Conservation (phyloP, 352 stramenopile genomes). For the Phytophthora pinifolia region DNA sequence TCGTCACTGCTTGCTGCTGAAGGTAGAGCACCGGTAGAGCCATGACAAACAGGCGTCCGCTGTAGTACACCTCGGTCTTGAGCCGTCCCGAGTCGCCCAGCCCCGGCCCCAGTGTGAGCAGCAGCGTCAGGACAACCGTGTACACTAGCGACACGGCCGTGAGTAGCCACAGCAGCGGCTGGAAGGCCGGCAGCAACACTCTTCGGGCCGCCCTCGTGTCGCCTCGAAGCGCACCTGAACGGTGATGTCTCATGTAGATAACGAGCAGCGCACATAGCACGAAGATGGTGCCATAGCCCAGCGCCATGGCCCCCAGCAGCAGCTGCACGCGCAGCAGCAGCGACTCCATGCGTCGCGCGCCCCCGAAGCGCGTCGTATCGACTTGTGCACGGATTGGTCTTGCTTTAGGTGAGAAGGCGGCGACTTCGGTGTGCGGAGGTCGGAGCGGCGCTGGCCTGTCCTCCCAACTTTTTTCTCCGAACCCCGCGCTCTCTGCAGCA, state of each 20-base stretch:
- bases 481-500: constrained; percentile 7
- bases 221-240: constrained; percentile 47
- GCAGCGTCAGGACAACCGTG: constrained; percentile 32
- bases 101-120: constrained; percentile 14
- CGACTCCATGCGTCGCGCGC: constrained; percentile 19
- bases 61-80: constrained; percentile 48
- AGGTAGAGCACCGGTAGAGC: constrained; percentile 70
- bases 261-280: constrained; percentile 45
- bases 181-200: constrained; percentile 71
- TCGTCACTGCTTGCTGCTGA: constrained; percentile 57
- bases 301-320: constrained; percentile 36
- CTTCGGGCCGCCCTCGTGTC: constrained; percentile 52
- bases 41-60: constrained; percentile 60
- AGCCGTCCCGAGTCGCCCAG: constrained; percentile 18
- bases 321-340: constrained; percentile 18
- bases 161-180: constrained; percentile 65
- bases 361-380: constrained; percentile 8
- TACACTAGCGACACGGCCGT: constrained; percentile 30
- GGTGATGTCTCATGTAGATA: constrained; percentile 55
- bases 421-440: constrained; percentile 3
- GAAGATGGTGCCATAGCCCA: constrained; percentile 50
- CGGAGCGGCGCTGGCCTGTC: constrained; percentile 21
- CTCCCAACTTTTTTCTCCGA: constrained; percentile 16
- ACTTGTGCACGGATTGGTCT: constrained; percentile 6
- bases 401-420: constrained; percentile 7